Conservation (phyloP, 2,329 filamentous ascomycete genomes). For the Trichoderma semiorbis region DNA sequence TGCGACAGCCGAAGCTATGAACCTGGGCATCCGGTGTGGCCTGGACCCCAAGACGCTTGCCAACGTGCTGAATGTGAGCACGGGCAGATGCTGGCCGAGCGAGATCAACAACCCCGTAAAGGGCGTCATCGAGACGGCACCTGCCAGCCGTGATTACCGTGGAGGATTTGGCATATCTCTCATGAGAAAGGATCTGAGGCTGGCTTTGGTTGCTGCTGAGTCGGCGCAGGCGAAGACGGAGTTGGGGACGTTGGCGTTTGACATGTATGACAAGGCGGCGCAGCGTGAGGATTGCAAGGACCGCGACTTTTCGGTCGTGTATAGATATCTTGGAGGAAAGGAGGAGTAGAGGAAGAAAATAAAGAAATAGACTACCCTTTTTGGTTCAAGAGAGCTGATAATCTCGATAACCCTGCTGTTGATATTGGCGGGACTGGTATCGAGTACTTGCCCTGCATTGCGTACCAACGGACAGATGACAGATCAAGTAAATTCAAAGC, state of each 20-base stretch:
- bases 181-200: constrained; percentile 75
- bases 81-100: constrained; percentile 92
- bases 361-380: neutral
- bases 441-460: neutral
- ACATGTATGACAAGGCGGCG: constrained; percentile 67
- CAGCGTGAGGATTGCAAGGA: constrained; percentile 59
- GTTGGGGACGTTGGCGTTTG: constrained; percentile 58
- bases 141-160: constrained; percentile 70
- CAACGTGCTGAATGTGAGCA: constrained; percentile 87
- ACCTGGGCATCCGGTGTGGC: constrained; percentile 59
- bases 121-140: constrained; percentile 73
- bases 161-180: constrained; percentile 74
- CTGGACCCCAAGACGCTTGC: constrained; percentile 65
- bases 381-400: neutral
- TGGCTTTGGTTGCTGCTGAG: constrained; percentile 69
- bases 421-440: neutral
- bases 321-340: constrained; percentile 62
- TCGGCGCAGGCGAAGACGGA: constrained; percentile 65
- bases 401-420: neutral
- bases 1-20: constrained; percentile 64
- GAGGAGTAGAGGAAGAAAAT: neutral
- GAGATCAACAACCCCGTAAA: constrained; percentile 94
- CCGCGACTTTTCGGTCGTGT: constrained; percentile 79
- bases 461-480: neutral
- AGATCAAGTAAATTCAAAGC: neutral